These are phyloP conservation scores for Sisymbrium irio DNA, from an alignment of 345 rosid genomes.

Conservation along the genomic window DNA sequence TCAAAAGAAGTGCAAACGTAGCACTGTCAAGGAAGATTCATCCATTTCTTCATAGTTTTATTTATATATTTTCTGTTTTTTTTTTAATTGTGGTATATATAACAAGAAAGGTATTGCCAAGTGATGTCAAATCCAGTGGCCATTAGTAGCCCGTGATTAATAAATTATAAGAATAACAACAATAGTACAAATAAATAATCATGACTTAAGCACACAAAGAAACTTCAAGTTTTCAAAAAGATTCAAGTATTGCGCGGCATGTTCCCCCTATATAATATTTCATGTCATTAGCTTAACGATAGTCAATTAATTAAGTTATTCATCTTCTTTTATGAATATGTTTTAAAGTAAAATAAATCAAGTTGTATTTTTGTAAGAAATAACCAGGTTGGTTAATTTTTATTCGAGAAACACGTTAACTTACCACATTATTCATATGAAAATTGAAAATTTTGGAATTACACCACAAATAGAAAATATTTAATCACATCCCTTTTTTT, in stretches of 20 bases:
- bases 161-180: conserved; percentile 10
- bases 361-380: not conserved
- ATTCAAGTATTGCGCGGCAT: conserved; percentile 29
- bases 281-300: conserved; percentile 5
- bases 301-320: not conserved
- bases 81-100: not conserved
- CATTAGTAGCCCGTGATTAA: not conserved
- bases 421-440: not conserved
- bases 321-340: not conserved
- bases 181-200: not conserved
- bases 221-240: conserved; percentile 21
- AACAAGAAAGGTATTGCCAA: not conserved
- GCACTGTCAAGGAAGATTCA: conserved; percentile 15
- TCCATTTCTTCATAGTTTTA: conserved; percentile 11
- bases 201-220: conserved; percentile 22
- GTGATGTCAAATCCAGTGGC: conserved; percentile 28
- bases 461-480: not conserved
- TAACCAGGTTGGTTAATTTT: not conserved
- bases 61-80: not conserved
- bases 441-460: not conserved
- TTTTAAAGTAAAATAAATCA: not conserved
- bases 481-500: no score
- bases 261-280: conserved; percentile 18
- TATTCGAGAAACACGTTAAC: not conserved
- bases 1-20: not conserved